Evolutionary conservation across 169 alveolate species (phyloP), one percentile per base, ranked within the genome.

Genomic region (Eimeria necatrix): DNA sequence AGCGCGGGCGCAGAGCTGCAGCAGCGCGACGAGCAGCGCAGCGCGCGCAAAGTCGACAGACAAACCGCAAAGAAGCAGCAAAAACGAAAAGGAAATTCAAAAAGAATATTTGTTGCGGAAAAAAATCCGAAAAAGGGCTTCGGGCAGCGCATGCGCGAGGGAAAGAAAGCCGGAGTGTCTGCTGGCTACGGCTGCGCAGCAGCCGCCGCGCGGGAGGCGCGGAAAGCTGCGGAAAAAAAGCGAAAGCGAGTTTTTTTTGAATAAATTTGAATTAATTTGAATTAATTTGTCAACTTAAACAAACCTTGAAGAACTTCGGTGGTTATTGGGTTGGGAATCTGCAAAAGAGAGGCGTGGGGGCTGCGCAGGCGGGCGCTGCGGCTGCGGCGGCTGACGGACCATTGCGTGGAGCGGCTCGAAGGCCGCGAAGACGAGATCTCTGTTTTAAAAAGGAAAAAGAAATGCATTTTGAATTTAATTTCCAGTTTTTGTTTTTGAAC

Each of bases 401-500:
- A 91, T 91, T 7, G 81, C 95, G 60, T 73, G 95, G 16, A 91
- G 87, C 0, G 95, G 95, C 32, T 91, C 95, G 26, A 91, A 91
- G 5, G 95, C 90, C 3, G 95, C 95, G 26, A 51, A 85, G 51
- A 91, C 95, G 61, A 81, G 52, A 51, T 91, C 95, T 20, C 95
- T 91, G 84, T 22, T 10, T 59, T 22, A 32, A 73, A 26, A 51
- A 9, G 24, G 6, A 5, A 10, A 73, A 32, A 18, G 5, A 73
- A 73, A 8, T 20, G 32, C 7, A 53, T 53, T 53, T 68, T 20
- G 16, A 68, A 22, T 20, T 68, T 7, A 22, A 68, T 20, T 22
- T 8, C 48, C 24, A 71, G 16, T 26, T 71, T 16, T 32, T n/a
- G 6, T 3, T 12, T 12, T 9, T 46, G 6, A 46, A 49, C 53